phyloP scores from a whole-genome alignment of 2,329 filamentous ascomycete genomes.

The Oidium heveae region DNA sequence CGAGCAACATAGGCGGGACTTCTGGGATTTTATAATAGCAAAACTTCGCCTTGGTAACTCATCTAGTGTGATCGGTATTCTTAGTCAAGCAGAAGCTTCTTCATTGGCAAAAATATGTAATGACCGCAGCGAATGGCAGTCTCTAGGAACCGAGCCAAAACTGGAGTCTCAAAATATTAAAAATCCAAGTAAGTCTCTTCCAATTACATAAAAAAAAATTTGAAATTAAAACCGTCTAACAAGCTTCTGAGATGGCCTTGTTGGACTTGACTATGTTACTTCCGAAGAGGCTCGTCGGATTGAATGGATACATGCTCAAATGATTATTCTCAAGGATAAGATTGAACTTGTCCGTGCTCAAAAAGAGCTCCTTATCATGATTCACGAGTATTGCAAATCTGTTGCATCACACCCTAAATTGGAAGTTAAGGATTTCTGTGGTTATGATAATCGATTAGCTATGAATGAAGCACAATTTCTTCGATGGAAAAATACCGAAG shows the following conservation, averaged over 20 bases:
- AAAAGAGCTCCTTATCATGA: slow-evolving; percentile 8
- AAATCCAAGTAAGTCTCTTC: slow-evolving; percentile 8
- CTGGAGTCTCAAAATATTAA: slow-evolving; percentile 5
- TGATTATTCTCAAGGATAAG: slow-evolving; percentile 4
- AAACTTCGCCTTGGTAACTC: slow-evolving; percentile 6
- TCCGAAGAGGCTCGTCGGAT: slow-evolving; percentile 9
- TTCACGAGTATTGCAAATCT: slow-evolving; percentile 7
- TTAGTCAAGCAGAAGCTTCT: slow-evolving; percentile 8
- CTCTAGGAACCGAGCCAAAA: slow-evolving; percentile 11
- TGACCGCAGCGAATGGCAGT: slow-evolving; percentile 6
- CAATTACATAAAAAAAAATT: neutral
- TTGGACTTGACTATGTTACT: slow-evolving; percentile 10
- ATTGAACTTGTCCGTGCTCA: slow-evolving; percentile 6
- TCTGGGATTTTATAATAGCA: slow-evolving; percentile 6
- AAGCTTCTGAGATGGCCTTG: slow-evolving; percentile 4
- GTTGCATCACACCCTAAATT: slow-evolving; percentile 6
- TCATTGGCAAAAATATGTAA: slow-evolving; percentile 6
- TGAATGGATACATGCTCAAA: slow-evolving; percentile 6
- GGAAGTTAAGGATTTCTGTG: slow-evolving; percentile 10
- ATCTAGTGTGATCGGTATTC: slow-evolving; percentile 10
- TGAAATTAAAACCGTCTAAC: neutral
- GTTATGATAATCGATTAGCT: slow-evolving; percentile 12
- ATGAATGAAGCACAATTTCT: slow-evolving; percentile 11
- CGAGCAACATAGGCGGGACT: slow-evolving; percentile 9
- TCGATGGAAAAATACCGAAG: slow-evolving; percentile 7